phyloP scores from a whole-genome alignment of 148 eudicot genomes.

The Rhododendron vialii region DNA sequence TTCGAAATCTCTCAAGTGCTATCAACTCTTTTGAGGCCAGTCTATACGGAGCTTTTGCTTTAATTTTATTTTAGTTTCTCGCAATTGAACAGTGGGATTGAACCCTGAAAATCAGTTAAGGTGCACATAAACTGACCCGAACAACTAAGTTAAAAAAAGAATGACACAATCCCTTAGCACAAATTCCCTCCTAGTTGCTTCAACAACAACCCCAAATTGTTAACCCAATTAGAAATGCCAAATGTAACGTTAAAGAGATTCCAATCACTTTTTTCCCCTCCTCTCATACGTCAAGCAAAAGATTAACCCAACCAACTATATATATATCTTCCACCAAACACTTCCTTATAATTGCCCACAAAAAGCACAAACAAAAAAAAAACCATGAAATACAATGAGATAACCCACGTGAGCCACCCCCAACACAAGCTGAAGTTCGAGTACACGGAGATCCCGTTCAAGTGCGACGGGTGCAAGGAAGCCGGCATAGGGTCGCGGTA shows the following conservation, averaged over 20 bases:
- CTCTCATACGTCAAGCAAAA: background rate
- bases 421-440: constrained; percentile 73
- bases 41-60: no score
- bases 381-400: constrained; percentile 68
- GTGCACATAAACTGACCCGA: no score
- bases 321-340: background rate
- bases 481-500: constrained; percentile 75
- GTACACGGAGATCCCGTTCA: constrained; percentile 64
- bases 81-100: no score
- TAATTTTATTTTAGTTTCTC: no score
- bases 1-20: no score
- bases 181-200: constrained; percentile 21
- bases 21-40: no score
- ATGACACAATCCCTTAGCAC: constrained; percentile 6
- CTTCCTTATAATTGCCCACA: background rate
- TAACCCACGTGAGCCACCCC: constrained; percentile 74
- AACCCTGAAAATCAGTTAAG: no score
- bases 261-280: constrained; percentile 4
- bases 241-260: background rate
- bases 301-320: background rate
- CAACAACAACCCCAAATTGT: constrained; percentile 15
- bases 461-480: constrained; percentile 92
- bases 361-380: background rate
- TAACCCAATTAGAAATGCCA: constrained; percentile 5
- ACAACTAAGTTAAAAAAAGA: no score